Base-by-base conservation (phyloP, 495 filamentous ascomycete genomes). In the Recurvomyces mirabilis region DNA sequence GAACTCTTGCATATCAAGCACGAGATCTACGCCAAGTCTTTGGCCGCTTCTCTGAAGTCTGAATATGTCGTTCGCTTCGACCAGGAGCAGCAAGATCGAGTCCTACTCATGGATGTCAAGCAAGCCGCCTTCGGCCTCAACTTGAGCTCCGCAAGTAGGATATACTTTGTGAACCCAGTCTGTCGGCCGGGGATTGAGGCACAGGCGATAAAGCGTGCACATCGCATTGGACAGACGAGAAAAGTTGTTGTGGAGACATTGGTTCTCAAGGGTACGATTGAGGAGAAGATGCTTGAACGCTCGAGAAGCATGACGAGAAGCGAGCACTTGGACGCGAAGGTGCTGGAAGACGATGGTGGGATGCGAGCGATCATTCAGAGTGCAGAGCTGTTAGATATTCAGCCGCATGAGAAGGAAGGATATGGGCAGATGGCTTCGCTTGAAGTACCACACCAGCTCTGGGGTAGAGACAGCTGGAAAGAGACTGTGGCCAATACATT, bases 81-180 rank as follows among this genome's bases (percentile, higher is more conserved):
- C 47, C 65, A 77, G 23, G 76, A 73, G 7, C 64, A 72, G 1
- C 64, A 64, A 11, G 63, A 71, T 31, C 77, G 84, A 0, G 82
- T 95, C 0, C 65, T 96, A 0, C 68, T 95, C 4, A 95, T 96
- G 84, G 85, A 94, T 56, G 75, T 94, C 17, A 72, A 71, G 2
- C 83, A 91, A 58, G 87, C 87, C 13, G 86, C 89, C 2, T 84
- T 85, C 46, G 89, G 89, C 0, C 68, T 96, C 0, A 85, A 94
- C 52, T 75, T 95, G 55, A 74, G 75, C 17, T 74, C 75, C 24
- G 89, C 91, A 4, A 87, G 79, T 0, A 70, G 89, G 0, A 80
- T 95, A n/a, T 93, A 82, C 66, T 94, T 96, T 53, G 70, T 94
- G 47, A 93, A 85, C 45, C 89, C 89, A 0, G 82, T 91, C 22